Evolutionary conservation across 345 rosid genomes (phyloP), one percentile per base, ranked within the genome.

Genomic region (Adansonia digitata): DNA sequence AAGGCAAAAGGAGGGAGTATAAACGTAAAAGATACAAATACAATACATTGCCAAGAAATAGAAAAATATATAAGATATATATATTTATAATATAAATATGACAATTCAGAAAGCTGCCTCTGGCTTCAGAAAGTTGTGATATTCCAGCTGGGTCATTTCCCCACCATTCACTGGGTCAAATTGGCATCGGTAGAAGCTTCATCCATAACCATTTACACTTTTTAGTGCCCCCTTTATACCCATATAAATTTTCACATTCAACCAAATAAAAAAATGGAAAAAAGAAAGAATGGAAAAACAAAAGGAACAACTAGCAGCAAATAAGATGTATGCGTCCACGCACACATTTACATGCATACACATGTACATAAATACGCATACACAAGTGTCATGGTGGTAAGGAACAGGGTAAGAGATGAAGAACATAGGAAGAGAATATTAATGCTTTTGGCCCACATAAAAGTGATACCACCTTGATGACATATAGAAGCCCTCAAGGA

Each of bases 81-180:
- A 26, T 34, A 5, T 3, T n/a, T 48, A 17, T 48, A 65, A 68
- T 26, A 68, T 46, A 57, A 26, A 26, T 34, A 5, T 3, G 8
- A 10, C 57, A 48, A 40, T 11, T 84, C 79, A 90, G 81, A 85
- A 87, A 62, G 86, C 84, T 29, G 89, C 74, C 65, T 89, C 91
- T 17, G 94, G 92, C 82, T 95, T 91, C 74, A 95, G 83, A 74
- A 92, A 87, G 86, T 91, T 93, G 85, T 85, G 94, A 82, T 82
- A 84, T 79, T 95, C 97, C 11, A 91, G 80, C 83, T 89, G 97
- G 10, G 88, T 83, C 98, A 95, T 95, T 86, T 93, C 98, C 71
- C 98, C 99, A 2, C 99, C 99, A 52, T 78, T 83, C 72, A 82
- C 88, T 0, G 98, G 97, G 78, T 95, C 99, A 79, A 90, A 95